Evolutionary conservation across 192 early-diverging fungal species (phyloP).

Genomic region (Cladochytrium replicatum): DNA sequence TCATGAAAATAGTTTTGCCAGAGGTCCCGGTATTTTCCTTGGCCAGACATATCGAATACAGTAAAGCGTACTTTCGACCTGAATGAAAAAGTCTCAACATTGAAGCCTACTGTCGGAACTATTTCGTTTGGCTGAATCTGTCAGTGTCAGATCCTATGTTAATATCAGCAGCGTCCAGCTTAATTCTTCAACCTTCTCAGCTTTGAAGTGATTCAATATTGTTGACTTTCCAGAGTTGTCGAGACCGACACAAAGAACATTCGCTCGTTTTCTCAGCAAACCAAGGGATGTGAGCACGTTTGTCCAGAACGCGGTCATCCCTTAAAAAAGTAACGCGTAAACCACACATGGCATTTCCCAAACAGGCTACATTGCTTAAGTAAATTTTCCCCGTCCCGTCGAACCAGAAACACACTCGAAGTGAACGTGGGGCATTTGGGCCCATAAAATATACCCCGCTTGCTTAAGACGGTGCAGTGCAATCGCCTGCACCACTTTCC

Average conservation of each 20-base stretch:
- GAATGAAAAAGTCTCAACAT: conserved; percentile 15
- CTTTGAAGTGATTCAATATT: conserved; percentile 22
- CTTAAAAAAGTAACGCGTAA: too few relatives aligned
- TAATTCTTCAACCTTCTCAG: conserved; percentile 8
- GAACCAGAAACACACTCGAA: too few relatives aligned
- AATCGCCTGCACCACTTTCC: too few relatives aligned
- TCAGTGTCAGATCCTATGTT: background rate
- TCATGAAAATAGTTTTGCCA: conserved; percentile 33
- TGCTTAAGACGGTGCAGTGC: too few relatives aligned
- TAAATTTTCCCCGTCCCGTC: too few relatives aligned
- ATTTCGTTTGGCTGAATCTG: conserved; percentile 16
- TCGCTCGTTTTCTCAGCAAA: conserved; percentile 12
- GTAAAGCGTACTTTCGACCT: conserved; percentile 22
- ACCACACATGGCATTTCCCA: too few relatives aligned
- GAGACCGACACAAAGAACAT: conserved; percentile 24
- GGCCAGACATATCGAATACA: conserved; percentile 34
- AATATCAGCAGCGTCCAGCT: background rate
- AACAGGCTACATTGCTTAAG: too few relatives aligned
- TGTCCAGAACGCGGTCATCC: too few relatives aligned
- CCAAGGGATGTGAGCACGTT: too few relatives aligned
- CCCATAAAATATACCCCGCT: too few relatives aligned
- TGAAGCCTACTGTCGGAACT: conserved; percentile 31
- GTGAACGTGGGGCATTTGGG: too few relatives aligned
- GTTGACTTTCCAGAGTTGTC: conserved; percentile 35
- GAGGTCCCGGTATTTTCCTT: conserved; percentile 32